Evolutionary conservation across 2,329 filamentous ascomycete genomes (phyloP).

Genomic region (Cladorrhinum sp.): DNA sequence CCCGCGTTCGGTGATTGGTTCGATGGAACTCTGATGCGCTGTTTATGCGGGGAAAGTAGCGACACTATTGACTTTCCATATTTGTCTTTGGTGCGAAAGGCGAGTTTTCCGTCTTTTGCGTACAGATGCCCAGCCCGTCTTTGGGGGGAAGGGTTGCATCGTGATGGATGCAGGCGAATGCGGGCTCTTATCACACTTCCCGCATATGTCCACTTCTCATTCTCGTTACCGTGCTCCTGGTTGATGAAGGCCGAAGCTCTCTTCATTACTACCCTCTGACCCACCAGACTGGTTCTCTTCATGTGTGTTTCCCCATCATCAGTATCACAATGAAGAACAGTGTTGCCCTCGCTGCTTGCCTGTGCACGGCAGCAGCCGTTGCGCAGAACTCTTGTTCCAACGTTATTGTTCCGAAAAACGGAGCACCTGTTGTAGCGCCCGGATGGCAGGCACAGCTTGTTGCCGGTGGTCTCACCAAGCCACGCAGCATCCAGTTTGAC

Average conservation of each 20-base stretch:
- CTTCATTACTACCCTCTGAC: not conserved
- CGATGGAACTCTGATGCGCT: constrained; percentile 5
- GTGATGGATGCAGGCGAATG: not conserved
- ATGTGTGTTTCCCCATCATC: not conserved
- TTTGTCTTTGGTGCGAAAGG: not conserved
- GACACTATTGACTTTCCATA: constrained; percentile 2
- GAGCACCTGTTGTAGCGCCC: constrained; percentile 37
- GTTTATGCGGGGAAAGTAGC: constrained; percentile 21
- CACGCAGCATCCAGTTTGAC: constrained; percentile 46
- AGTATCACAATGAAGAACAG: constrained; percentile 17
- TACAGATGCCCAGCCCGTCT: not conserved
- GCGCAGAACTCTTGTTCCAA: constrained; percentile 33
- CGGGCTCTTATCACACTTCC: not conserved
- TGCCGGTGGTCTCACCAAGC: constrained; percentile 40
- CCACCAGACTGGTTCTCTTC: not conserved
- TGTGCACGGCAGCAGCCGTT: constrained; percentile 16
- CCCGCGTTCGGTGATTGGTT: constrained; percentile 17
- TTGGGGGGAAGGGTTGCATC: not conserved
- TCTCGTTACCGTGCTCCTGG: constrained; percentile 14
- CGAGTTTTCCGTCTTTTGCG: not conserved
- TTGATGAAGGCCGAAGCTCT: not conserved
- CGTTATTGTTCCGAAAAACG: constrained; percentile 36
- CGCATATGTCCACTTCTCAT: not conserved
- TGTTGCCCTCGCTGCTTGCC: constrained; percentile 17
- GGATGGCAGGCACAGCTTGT: constrained; percentile 46